phyloP scores from a whole-genome alignment of 345 rosid genomes.

The Acer yangbiense region DNA sequence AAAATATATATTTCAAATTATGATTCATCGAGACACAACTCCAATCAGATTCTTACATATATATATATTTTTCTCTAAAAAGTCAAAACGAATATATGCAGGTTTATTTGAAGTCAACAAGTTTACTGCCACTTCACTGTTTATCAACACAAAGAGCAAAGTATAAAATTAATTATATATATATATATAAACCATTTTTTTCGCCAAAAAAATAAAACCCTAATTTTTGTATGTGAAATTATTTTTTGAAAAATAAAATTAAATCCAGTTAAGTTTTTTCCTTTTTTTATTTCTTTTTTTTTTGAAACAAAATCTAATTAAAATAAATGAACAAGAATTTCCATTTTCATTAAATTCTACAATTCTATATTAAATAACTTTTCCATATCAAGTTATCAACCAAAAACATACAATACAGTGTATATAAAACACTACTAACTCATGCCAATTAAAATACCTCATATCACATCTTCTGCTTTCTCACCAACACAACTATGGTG shows the following conservation, averaged over 20 bases:
- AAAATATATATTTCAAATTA: too few species aligned
- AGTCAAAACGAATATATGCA: background rate
- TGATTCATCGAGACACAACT: background rate
- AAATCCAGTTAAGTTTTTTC: background rate
- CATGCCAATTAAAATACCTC: background rate
- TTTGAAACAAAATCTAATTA: background rate
- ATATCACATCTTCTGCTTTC: background rate
- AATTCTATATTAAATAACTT: slow-evolving; percentile 1
- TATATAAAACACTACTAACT: background rate
- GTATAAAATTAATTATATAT: too few species aligned
- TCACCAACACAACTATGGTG: background rate
- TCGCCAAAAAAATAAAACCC: background rate
- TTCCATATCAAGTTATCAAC: background rate
- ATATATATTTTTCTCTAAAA: background rate
- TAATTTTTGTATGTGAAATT: too few species aligned
- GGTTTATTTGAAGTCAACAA: background rate
- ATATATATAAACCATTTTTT: background rate
- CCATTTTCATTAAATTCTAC: background rate
- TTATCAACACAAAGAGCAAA: background rate
- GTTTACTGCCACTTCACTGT: background rate
- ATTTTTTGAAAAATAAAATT: too few species aligned
- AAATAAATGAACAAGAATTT: background rate
- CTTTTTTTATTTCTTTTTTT: too few species aligned
- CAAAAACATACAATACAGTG: background rate
- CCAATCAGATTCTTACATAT: background rate